Evolutionary conservation across 2,329 filamentous ascomycete genomes (phyloP).

Genomic region (Fusarium sp.): DNA sequence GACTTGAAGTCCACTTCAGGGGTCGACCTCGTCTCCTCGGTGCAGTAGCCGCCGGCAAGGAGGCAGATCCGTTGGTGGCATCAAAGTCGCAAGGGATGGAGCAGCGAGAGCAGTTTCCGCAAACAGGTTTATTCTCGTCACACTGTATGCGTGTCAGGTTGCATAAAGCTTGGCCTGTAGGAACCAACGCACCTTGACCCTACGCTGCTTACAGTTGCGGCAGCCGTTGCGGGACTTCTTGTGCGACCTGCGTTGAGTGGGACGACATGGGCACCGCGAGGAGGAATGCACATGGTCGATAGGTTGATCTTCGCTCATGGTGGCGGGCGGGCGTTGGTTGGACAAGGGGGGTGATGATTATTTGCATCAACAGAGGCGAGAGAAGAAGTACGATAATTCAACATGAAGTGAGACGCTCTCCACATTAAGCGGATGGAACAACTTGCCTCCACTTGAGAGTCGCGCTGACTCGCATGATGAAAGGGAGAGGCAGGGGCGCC

Average conservation of each 20-base stretch:
- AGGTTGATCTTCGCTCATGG: not conserved
- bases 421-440: not conserved
- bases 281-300: not conserved
- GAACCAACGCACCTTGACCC: slow-evolving; percentile 1
- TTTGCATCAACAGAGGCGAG: not conserved
- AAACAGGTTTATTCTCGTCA: not conserved
- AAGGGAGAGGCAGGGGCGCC: not conserved
- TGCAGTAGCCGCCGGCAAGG: not conserved
- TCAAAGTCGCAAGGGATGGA: not conserved
- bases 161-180: not conserved
- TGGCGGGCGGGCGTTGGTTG: not conserved
- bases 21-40: not conserved
- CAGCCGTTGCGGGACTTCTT: slow-evolving; percentile 14
- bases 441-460: not conserved
- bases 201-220: slow-evolving; percentile 3
- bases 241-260: not conserved
- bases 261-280: slow-evolving; percentile 9
- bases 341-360: not conserved
- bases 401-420: not conserved
- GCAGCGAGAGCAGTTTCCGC: not conserved
- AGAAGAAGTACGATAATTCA: not conserved
- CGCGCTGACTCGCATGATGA: not conserved
- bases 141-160: not conserved
- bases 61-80: not conserved
- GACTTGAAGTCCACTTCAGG: not conserved